Evolutionary conservation across 352 stramenopile species (phyloP).

Genomic region (Globisporangium solare): DNA sequence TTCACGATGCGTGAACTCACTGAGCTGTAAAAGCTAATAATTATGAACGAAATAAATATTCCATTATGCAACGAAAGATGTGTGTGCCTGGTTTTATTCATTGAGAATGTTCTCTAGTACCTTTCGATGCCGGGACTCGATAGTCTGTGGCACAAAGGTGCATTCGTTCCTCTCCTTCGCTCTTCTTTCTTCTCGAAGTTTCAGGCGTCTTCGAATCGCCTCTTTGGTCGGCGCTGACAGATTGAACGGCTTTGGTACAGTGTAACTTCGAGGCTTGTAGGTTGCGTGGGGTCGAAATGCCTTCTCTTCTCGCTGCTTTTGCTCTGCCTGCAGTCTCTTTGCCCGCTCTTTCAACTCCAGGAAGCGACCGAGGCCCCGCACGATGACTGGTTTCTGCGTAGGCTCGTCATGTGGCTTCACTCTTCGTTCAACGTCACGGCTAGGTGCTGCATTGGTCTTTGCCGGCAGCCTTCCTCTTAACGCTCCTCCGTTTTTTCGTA

Average conservation of each 20-base stretch:
- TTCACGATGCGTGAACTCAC: conserved; percentile 31
- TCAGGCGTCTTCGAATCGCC: conserved; percentile 35
- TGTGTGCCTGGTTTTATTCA: conserved; percentile 13
- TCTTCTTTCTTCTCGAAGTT: conserved; percentile 43
- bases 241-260: conserved; percentile 70
- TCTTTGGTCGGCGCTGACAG: conserved; percentile 59
- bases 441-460: conserved; percentile 5
- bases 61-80: neutral
- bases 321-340: conserved; percentile 59
- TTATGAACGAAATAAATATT: conserved; percentile 15
- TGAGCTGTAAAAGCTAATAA: conserved; percentile 9
- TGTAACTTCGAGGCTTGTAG: conserved; percentile 73
- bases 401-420: conserved; percentile 12
- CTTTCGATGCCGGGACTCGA: conserved; percentile 50
- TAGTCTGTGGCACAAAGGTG: conserved; percentile 51
- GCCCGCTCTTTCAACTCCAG: conserved; percentile 70
- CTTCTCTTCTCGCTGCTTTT: conserved; percentile 56
- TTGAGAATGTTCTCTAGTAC: conserved; percentile 47
- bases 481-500: conserved; percentile 17
- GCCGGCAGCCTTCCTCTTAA: neutral
- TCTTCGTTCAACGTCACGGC: conserved; percentile 2
- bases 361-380: conserved; percentile 73
- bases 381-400: conserved; percentile 49
- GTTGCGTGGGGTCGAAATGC: conserved; percentile 46
- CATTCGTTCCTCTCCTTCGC: conserved; percentile 51